A percentile compares a stretch with the other conserved stretches of the same genome.
These are phyloP conservation scores for Oidiodendron maius DNA, from an alignment of 495 filamentous ascomycete genomes.

Conservation along the genomic window DNA sequence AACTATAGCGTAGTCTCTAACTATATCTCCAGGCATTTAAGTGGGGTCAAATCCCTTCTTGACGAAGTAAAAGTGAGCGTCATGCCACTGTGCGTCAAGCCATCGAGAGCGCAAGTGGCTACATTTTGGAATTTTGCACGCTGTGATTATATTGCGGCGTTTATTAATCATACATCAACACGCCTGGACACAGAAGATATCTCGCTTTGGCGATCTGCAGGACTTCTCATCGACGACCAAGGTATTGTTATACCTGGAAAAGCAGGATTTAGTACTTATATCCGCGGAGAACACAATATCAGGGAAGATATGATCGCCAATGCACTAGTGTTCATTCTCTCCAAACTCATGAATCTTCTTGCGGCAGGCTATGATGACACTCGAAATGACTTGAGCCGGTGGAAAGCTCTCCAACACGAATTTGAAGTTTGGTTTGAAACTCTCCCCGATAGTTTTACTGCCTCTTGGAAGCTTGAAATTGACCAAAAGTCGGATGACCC, in stretches of 20 bases:
- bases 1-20: conserved; percentile 50
- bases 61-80: background rate
- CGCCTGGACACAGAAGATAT: conserved; percentile 54
- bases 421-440: conserved; percentile 49
- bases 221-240: conserved; percentile 44
- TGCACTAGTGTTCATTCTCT: conserved; percentile 52
- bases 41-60: conserved; percentile 48
- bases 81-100: conserved; percentile 15
- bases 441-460: conserved; percentile 47
- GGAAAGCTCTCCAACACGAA: conserved; percentile 43
- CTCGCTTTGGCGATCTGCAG: conserved; percentile 52
- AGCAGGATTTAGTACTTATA: conserved; percentile 30
- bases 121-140: conserved; percentile 60
- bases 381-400: conserved; percentile 27
- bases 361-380: conserved; percentile 34
- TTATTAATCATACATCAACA: conserved; percentile 53
- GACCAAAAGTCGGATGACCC: conserved; percentile 22
- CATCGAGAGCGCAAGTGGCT: conserved; percentile 47
- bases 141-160: conserved; percentile 55
- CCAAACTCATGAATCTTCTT: conserved; percentile 54
- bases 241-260: conserved; percentile 47
- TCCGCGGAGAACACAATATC: conserved; percentile 41
- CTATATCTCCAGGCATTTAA: conserved; percentile 48
- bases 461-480: conserved; percentile 28
- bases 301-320: conserved; percentile 55